Conservation (phyloP, 148 eudicot genomes). For the Talinum fruticosum region DNA sequence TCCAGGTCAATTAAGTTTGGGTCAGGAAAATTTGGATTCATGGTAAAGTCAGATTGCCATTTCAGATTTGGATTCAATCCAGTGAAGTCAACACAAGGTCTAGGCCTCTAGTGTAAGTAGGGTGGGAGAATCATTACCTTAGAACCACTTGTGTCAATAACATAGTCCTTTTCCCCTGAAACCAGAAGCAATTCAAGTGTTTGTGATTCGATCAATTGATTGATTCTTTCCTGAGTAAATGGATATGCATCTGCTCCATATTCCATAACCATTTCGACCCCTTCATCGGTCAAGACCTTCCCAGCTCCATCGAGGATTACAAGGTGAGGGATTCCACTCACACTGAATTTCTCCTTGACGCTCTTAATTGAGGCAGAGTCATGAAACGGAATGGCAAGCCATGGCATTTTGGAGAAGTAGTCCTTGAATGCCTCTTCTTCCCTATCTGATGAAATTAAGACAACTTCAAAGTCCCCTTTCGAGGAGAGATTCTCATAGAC, state of each 20-base stretch:
- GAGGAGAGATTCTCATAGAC: conserved; percentile 35
- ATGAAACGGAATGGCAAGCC: conserved; percentile 51
- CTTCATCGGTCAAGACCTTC: conserved; percentile 36
- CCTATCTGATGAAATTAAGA: conserved; percentile 43
- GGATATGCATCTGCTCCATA: conserved; percentile 42
- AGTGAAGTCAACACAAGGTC: neutral
- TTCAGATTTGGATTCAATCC: neutral
- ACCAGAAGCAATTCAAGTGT: conserved; percentile 40
- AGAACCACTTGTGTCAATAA: conserved; percentile 39
- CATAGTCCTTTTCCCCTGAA: conserved; percentile 35
- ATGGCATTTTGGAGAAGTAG: conserved; percentile 55
- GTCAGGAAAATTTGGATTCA: neutral
- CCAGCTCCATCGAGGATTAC: conserved; percentile 41
- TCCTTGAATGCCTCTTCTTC: conserved; percentile 41
- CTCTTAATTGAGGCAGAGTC: conserved; percentile 28
- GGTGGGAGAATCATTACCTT: conserved; percentile 20
- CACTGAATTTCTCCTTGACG: conserved; percentile 32
- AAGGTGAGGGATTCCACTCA: conserved; percentile 48
- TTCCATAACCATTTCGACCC: conserved; percentile 39
- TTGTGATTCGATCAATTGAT: conserved; percentile 35
- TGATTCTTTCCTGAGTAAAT: conserved; percentile 36
- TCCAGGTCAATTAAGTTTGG: neutral
- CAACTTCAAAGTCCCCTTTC: conserved; percentile 44
- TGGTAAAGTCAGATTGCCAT: neutral
- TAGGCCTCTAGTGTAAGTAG: too few species aligned